A percentile compares a stretch with the other conserved stretches of the same genome.
These are phyloP conservation scores for Saccharomyces paradoxus DNA, from an alignment of 805 yeast species.

Conservation along the genomic window DNA sequence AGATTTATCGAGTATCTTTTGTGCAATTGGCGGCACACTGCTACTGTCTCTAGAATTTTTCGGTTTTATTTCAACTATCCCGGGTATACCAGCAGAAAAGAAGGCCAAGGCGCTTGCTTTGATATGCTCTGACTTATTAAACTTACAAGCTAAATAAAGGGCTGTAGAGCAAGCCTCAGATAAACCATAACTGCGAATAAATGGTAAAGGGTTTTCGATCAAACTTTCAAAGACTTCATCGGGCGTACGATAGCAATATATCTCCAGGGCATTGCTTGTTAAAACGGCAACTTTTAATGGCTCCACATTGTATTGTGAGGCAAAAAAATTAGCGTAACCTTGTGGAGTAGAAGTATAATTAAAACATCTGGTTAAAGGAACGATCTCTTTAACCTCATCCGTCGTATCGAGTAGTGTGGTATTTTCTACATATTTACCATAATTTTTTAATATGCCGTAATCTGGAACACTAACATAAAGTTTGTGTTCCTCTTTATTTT, in stretches of 20 bases:
- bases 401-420: slow-evolving; percentile 58
- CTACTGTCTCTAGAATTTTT: slow-evolving; percentile 18
- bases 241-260: slow-evolving; percentile 68
- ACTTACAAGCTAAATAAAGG: slow-evolving; percentile 67
- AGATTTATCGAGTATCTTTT: slow-evolving; percentile 4
- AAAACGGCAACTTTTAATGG: slow-evolving; percentile 69
- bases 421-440: slow-evolving; percentile 61
- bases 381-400: slow-evolving; percentile 59
- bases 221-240: slow-evolving; percentile 61
- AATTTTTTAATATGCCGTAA: slow-evolving; percentile 67
- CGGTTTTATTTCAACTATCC: slow-evolving; percentile 33
- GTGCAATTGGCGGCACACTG: slow-evolving; percentile 8
- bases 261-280: slow-evolving; percentile 66
- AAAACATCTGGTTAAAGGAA: slow-evolving; percentile 61
- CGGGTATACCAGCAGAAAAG: slow-evolving; percentile 33
- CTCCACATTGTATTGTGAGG: slow-evolving; percentile 63
- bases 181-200: slow-evolving; percentile 69
- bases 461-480: slow-evolving; percentile 72
- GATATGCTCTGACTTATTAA: slow-evolving; percentile 43
- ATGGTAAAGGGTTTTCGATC: slow-evolving; percentile 57
- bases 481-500: slow-evolving; percentile 25
- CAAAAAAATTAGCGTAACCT: slow-evolving; percentile 75
- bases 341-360: slow-evolving; percentile 61
- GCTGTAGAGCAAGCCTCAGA: slow-evolving; percentile 85
- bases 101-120: slow-evolving; percentile 34